phyloP scores from a whole-genome alignment of 495 filamentous ascomycete genomes.

The Annulohypoxylon bovei region DNA sequence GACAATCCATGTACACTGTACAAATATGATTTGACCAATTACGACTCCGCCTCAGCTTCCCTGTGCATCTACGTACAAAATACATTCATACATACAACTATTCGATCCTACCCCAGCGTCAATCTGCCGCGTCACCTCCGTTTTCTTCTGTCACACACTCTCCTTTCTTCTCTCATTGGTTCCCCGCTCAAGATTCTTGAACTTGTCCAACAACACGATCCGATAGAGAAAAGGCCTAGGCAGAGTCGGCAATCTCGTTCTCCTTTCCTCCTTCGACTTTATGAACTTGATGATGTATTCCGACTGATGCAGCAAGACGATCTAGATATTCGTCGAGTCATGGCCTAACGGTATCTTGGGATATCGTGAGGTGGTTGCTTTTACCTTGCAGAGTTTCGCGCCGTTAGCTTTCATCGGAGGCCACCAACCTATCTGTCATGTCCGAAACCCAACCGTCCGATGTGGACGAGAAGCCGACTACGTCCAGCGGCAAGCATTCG shows the following conservation, averaged over 20 bases:
- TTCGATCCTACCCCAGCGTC: slow-evolving; percentile 26
- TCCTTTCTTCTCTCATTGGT: slow-evolving; percentile 29
- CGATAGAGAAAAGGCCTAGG: slow-evolving; percentile 15
- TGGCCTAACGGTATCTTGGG: slow-evolving; percentile 26
- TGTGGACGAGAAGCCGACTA: slow-evolving; percentile 45
- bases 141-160: slow-evolving; percentile 27
- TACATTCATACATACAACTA: slow-evolving; percentile 8
- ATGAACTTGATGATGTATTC: background rate
- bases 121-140: slow-evolving; percentile 36
- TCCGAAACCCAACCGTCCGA: slow-evolving; percentile 22
- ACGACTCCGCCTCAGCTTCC: background rate
- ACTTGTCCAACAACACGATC: slow-evolving; percentile 24
- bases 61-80: too few relatives aligned
- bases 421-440: slow-evolving; percentile 17
- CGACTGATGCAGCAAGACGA: slow-evolving; percentile 1
- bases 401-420: background rate
- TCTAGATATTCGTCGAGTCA: slow-evolving; percentile 11
- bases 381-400: slow-evolving; percentile 10
- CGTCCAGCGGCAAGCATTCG: slow-evolving; percentile 28
- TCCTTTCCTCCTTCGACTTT: background rate
- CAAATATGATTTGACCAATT: background rate
- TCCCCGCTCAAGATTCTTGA: slow-evolving; percentile 29
- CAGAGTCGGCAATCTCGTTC: slow-evolving; percentile 2
- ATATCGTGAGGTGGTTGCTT: slow-evolving; percentile 13
- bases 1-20: background rate